These are phyloP conservation scores for Jamesozyma gamospora DNA, from an alignment of 805 yeast species.

Conservation along the genomic window DNA sequence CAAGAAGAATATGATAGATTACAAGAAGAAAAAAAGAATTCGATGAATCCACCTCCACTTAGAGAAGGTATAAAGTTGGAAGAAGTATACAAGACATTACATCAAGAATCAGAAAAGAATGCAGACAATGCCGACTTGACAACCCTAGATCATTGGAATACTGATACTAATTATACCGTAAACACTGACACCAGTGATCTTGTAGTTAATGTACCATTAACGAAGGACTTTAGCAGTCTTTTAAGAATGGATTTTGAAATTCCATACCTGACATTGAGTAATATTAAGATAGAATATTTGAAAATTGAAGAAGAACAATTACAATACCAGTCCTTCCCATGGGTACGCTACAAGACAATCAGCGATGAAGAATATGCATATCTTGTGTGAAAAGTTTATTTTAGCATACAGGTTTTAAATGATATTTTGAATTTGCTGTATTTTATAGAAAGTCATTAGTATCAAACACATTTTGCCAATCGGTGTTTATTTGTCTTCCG, in stretches of 20 bases:
- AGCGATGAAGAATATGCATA: slow-evolving; percentile 33
- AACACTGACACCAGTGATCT: not conserved
- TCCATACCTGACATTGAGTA: slow-evolving; percentile 55
- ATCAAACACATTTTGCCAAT: too few species aligned
- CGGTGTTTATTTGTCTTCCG: too few species aligned
- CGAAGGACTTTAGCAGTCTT: slow-evolving; percentile 4
- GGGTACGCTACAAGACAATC: slow-evolving; percentile 55
- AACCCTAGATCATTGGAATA: too few species aligned
- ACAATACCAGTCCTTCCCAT: slow-evolving; percentile 62
- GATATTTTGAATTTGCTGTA: too few species aligned
- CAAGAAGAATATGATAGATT: slow-evolving; percentile 17
- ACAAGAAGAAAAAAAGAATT: slow-evolving; percentile 19
- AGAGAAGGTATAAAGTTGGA: slow-evolving; percentile 26
- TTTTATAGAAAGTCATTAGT: too few species aligned
- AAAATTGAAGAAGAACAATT: slow-evolving; percentile 55
- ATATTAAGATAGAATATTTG: slow-evolving; percentile 54
- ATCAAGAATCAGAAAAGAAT: slow-evolving; percentile 9
- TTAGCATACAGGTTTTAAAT: not conserved
- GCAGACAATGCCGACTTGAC: too few species aligned
- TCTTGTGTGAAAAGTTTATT: slow-evolving; percentile 1
- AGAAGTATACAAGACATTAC: slow-evolving; percentile 27
- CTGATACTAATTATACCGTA: not conserved
- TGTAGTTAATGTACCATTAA: not conserved
- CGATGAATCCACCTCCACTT: slow-evolving; percentile 32
- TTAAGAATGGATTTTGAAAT: slow-evolving; percentile 51